Evolutionary conservation across 768 basidiomycete genomes (phyloP).

Genomic region (Hypsizygus marmoreus): DNA sequence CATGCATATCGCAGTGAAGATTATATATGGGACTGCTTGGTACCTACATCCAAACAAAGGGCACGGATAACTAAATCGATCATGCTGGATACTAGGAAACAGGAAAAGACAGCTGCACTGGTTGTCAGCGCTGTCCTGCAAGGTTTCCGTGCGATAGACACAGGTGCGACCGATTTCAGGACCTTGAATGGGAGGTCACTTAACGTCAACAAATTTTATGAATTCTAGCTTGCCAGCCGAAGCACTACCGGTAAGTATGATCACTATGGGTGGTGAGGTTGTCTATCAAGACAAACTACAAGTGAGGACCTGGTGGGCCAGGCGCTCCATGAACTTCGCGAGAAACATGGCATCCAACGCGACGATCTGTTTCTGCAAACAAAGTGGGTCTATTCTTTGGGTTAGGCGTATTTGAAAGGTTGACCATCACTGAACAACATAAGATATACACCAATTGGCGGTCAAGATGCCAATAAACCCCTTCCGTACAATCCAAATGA

Average conservation of each 20-base stretch:
- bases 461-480: constrained; percentile 71
- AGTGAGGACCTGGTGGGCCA: constrained; percentile 84
- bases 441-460: constrained; percentile 74
- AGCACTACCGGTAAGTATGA: constrained; percentile 62
- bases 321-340: constrained; percentile 59
- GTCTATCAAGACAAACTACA: constrained; percentile 3
- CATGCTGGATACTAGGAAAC: constrained; percentile 57
- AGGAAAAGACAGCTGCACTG: constrained; percentile 64
- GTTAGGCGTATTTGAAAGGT: neutral
- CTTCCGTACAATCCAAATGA: constrained; percentile 70
- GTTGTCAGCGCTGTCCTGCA: constrained; percentile 72
- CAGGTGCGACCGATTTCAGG: constrained; percentile 51
- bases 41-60: constrained; percentile 20
- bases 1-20: constrained; percentile 36
- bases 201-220: neutral
- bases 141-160: constrained; percentile 83
- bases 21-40: constrained; percentile 69
- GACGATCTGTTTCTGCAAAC: constrained; percentile 80
- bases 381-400: constrained; percentile 47
- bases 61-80: constrained; percentile 1
- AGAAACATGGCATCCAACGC: constrained; percentile 61
- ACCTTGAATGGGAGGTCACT: too few species aligned
- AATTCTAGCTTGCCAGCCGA: constrained; percentile 62
- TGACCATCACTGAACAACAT: neutral
- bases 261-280: neutral